phyloP scores from a whole-genome alignment of 1,284 basidiomycete species.

The Leucoagaricus sp. region DNA sequence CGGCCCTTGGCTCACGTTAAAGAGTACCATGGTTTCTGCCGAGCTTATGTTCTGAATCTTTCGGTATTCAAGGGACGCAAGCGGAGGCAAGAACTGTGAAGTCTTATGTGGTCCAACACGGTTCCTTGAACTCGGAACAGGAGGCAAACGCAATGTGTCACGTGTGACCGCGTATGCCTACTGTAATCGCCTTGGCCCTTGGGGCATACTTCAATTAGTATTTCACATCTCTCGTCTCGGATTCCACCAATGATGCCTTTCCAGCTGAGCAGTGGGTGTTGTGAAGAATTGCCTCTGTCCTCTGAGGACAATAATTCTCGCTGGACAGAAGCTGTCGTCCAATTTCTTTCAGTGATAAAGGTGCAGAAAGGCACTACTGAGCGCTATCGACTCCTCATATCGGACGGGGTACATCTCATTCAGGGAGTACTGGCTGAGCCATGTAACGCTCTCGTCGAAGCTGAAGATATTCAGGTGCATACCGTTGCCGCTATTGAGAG shows the following conservation, averaged over 20 bases:
- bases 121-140: too few relatives aligned
- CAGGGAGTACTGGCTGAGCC: conserved; percentile 97
- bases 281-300: conserved; percentile 48
- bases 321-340: conserved; percentile 63
- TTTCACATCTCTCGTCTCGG: conserved; percentile 3
- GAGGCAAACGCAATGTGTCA: too few relatives aligned
- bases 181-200: too few relatives aligned
- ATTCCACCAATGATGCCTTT: conserved; percentile 28
- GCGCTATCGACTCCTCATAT: conserved; percentile 73
- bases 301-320: conserved; percentile 52
- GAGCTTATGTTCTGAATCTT: too few relatives aligned
- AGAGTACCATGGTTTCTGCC: too few relatives aligned
- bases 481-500: conserved; percentile 75
- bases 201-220: too few relatives aligned
- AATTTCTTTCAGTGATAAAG: conserved; percentile 83
- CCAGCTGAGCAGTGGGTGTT: conserved; percentile 62
- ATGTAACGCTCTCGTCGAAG: conserved; percentile 77
- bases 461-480: conserved; percentile 71
- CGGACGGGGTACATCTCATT: conserved; percentile 81
- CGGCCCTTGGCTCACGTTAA: neutral
- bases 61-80: too few relatives aligned
- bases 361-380: conserved; percentile 52
- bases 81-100: too few relatives aligned
- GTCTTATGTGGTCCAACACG: too few relatives aligned
- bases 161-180: too few relatives aligned